Evolutionary conservation across 345 rosid genomes (phyloP).

Genomic region (Moricandia moricandioides): DNA sequence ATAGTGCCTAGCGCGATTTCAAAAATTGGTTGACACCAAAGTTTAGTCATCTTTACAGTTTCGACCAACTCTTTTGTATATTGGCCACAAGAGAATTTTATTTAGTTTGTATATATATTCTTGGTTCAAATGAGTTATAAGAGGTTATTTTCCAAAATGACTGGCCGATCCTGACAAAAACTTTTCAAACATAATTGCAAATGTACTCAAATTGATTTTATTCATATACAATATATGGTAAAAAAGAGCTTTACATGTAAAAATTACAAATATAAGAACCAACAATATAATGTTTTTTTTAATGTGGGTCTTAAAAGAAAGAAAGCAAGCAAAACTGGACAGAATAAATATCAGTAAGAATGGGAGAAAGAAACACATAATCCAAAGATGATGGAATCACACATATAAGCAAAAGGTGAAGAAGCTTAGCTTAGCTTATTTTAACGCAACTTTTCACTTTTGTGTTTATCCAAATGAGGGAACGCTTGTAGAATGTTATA

Average conservation of each 20-base stretch:
- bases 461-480: conserved; percentile 61
- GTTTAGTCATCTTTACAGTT: no score
- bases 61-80: no score
- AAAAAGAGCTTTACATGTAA: conserved; percentile 27
- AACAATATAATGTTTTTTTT: background rate
- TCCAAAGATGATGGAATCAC: conserved; percentile 6
- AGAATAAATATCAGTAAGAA: conserved; percentile 18
- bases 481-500: conserved; percentile 67
- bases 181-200: background rate
- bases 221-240: background rate
- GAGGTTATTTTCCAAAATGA: background rate
- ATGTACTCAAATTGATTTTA: conserved; percentile 7
- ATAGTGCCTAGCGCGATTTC: no score
- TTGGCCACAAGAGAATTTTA: no score
- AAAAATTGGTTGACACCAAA: no score
- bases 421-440: background rate
- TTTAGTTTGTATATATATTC: no score
- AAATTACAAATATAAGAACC: conserved; percentile 14
- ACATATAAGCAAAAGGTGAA: background rate
- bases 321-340: conserved; percentile 35
- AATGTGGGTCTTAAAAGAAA: conserved; percentile 17
- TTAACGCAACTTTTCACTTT: conserved; percentile 30
- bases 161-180: background rate
- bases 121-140: background rate
- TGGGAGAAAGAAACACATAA: conserved; percentile 11